Evolutionary conservation across 345 rosid species (phyloP), one percentile per base, ranked within the genome.

Genomic region (Salix purpurea): DNA sequence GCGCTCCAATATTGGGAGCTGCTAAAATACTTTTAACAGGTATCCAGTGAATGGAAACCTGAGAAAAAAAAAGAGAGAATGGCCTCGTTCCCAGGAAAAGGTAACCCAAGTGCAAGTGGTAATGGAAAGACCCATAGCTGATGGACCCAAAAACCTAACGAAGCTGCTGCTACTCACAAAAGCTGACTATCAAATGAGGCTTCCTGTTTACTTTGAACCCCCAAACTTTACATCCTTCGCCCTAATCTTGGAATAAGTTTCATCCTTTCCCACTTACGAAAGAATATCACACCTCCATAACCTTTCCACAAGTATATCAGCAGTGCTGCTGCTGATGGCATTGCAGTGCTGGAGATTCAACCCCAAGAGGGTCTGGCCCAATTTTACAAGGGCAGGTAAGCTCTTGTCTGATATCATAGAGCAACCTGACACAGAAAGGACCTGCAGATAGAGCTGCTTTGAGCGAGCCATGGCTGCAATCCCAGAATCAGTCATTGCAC

Each of bases 261-360:
- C 23, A 19, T 19, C 54, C 79, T 56, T 64, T 66, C 61, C 48
- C 18, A 46, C 65, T 85, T 67, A 90, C 71, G 76, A 88, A 69
- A 92, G 91, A 76, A 90, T 87, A 78, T 90, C 94, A 23, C 97
- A 90, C 77, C 90, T 86, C 94, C 97, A 90, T 30, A 90, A 69
- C 39, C 77, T 86, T 72, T 85, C 90, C 34, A 86, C 82, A 12
- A 92, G 92, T 34, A 69, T 62, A 50, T 85, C 87, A 8, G 86
- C 78, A 4, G 82, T 58, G 79, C 82, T n/a, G 73, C 83, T 73
- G 84, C 88, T 89, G 76, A 92, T 83, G 37, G 85, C 86, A 74
- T 87, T 85, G 87, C 97, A 92, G 79, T 82, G 88, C 75, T 86
- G 89, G 75, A 92, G 84, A 76, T 90, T 92, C 83, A 92, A 72